Percentiles rank a stretch among this genome's conserved stretches.
Evolutionary conservation across 1,284 basidiomycete species (phyloP).

Genomic region (Malassezia equina): DNA sequence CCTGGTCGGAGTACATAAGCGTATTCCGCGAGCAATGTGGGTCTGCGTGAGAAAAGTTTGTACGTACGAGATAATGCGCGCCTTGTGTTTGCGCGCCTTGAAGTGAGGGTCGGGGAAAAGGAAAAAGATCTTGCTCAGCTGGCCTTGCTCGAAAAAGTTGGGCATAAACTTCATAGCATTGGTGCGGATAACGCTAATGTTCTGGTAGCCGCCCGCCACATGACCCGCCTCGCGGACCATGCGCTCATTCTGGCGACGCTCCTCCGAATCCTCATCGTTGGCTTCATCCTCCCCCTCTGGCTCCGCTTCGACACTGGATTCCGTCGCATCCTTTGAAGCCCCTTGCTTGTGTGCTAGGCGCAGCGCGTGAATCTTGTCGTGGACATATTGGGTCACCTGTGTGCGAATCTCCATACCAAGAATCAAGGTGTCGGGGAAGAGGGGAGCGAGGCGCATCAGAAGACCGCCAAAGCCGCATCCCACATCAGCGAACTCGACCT

Average conservation of each 20-base stretch:
- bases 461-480: slow-evolving; percentile 97
- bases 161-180: slow-evolving; percentile 99
- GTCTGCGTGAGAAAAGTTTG: slow-evolving; percentile 44
- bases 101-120: slow-evolving; percentile 99
- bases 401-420: slow-evolving; percentile 95
- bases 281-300: neutral
- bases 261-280: slow-evolving; percentile 37
- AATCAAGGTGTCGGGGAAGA: slow-evolving; percentile 85
- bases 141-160: slow-evolving; percentile 86
- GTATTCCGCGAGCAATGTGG: slow-evolving; percentile 79
- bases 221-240: slow-evolving; percentile 20
- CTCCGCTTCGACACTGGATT: neutral
- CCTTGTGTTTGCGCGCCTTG: slow-evolving; percentile 95
- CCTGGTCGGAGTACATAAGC: slow-evolving; percentile 82
- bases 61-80: slow-evolving; percentile 68
- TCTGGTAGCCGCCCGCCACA: slow-evolving; percentile 61
- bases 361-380: slow-evolving; percentile 81
- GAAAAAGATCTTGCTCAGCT: slow-evolving; percentile 76
- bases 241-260: slow-evolving; percentile 28
- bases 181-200: slow-evolving; percentile 84
- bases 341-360: slow-evolving; percentile 53
- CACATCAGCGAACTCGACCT: slow-evolving; percentile 90
- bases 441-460: slow-evolving; percentile 74
- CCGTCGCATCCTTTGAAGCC: slow-evolving; percentile 5
- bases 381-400: slow-evolving; percentile 90